Conservation (phyloP, 2,329 filamentous ascomycete genomes). For the Epichloe festucae region DNA sequence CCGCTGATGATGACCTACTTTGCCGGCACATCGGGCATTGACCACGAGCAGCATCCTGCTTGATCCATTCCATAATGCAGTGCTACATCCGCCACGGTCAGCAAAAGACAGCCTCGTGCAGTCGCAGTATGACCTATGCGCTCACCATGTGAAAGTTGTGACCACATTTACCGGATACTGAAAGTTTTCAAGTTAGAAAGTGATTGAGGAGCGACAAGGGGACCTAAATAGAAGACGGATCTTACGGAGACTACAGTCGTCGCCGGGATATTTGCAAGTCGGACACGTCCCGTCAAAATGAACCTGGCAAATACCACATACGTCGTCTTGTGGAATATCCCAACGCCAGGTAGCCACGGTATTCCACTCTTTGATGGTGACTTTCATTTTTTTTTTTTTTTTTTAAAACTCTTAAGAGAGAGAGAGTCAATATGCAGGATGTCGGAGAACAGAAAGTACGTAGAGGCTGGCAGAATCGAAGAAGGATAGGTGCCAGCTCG, state of each 20-base stretch:
- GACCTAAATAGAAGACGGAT: constrained; percentile 9
- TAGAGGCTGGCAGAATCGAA: not conserved
- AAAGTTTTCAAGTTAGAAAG: not conserved
- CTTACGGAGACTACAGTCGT: constrained; percentile 84
- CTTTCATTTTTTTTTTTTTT: constrained; percentile 55
- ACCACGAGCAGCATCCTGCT: constrained; percentile 83
- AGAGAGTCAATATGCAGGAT: no score
- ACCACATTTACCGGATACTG: constrained; percentile 91
- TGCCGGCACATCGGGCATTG: constrained; percentile 98
- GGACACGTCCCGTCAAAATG: constrained; percentile 97
- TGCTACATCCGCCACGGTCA: constrained; percentile 42
- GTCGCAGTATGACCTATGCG: not conserved
- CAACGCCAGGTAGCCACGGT: constrained; percentile 94
- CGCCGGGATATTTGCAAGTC: constrained; percentile 93
- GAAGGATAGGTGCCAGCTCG: not conserved
- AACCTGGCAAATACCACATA: constrained; percentile 96
- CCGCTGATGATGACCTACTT: constrained; percentile 36
- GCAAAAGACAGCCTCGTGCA: not conserved
- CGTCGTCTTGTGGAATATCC: constrained; percentile 94
- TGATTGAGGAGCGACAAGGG: not conserved
- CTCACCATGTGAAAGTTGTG: constrained; percentile 95
- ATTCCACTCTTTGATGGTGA: constrained; percentile 87
- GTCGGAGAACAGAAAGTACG: no score
- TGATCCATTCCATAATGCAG: constrained; percentile 92
- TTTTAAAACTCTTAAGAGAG: no score